A percentile compares a stretch with the other conserved stretches of the same genome.
phyloP scores from a whole-genome alignment of 208 protist species.

The Leishmania martiniquensis region DNA sequence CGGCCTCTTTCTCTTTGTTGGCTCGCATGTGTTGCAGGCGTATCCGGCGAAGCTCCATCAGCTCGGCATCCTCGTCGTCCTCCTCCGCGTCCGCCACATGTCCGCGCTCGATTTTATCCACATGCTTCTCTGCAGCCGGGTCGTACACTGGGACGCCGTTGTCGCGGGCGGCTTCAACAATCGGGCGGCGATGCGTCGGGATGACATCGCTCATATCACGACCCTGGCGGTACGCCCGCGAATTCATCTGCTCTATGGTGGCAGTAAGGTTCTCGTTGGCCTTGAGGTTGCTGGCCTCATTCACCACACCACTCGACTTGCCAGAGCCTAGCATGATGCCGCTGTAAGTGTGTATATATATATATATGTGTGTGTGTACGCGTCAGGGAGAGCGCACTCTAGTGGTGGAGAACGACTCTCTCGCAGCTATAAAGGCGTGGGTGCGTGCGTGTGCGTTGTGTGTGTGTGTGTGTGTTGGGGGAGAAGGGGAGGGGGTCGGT shows the following conservation, averaged over 20 bases:
- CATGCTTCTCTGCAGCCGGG: conserved; percentile 60
- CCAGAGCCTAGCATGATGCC: conserved; percentile 82
- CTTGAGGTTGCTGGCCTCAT: conserved; percentile 90
- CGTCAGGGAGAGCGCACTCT: neutral
- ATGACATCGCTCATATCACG: conserved; percentile 82
- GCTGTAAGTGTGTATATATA: conserved; percentile 9
- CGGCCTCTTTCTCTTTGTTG: conserved; percentile 62
- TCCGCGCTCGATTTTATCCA: conserved; percentile 37
- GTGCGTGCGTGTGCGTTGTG: too few species aligned
- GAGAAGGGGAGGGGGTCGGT: neutral
- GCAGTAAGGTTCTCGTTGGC: conserved; percentile 88
- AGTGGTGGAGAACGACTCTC: neutral
- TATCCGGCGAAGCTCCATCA: conserved; percentile 69
- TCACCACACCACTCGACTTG: conserved; percentile 87
- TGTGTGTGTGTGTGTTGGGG: neutral
- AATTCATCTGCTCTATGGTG: conserved; percentile 85
- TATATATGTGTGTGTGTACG: conserved; percentile 14
- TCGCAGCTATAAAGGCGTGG: neutral
- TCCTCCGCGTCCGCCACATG: conserved; percentile 41
- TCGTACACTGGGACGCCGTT: conserved; percentile 73
- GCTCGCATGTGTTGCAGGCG: conserved; percentile 68
- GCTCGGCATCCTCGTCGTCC: conserved; percentile 78
- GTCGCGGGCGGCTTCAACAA: conserved; percentile 35
- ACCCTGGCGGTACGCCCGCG: conserved; percentile 62
- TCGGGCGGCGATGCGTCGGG: conserved; percentile 74